Evolutionary conservation across 108 stramenopile genomes (phyloP), one percentile per base, ranked within the genome.

Genomic region (Schizochytrium sp.): DNA sequence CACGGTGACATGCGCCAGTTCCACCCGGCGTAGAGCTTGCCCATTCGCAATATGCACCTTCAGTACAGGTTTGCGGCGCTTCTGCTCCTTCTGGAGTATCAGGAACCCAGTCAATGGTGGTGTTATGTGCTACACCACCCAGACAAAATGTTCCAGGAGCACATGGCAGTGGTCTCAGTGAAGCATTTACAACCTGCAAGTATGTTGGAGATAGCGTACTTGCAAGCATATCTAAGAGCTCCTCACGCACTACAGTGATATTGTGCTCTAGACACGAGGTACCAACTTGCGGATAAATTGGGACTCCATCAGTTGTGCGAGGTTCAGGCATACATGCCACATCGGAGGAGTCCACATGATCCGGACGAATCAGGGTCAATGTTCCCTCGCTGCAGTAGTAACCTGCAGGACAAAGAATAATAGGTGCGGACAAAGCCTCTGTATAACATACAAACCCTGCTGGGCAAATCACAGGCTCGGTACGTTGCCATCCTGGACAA

Each of bases 361-460:
- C 76, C 5, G 76, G 76, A 10, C 76, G 76, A 83, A 83, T 92
- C 19, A 91, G 87, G 0, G 95, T 97, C 56, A 93, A 89, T 87
- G 95, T 96, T 7, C 96, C 96, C 69, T 92, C 93, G 17, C 90
- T 89, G 87, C 96, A 97, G 72, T 87, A 92, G 90, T 94, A 96
- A 45, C 96, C 96, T n/a, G 92, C 88, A 3, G 96, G 96, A 69
- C 96, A 97, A 28, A 92, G 92, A 61, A 95, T 87, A n/a, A 91
- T 88, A 38, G 96, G 95, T 13, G 91, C 88, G 7, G 95, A 92
- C 40, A 96, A 61, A 0, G 96, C 96, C 87, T 90, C 88, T 46
- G 91, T 61, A 46, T 90, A 91, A 89, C 96, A 97, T 41, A 97
- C 96, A 72, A 94, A 97, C 57, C 96, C 96, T 44, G 95, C 94